Evolutionary conservation across 2,329 filamentous ascomycete genomes (phyloP).

Genomic region (Dothideomycetidae sp.): DNA sequence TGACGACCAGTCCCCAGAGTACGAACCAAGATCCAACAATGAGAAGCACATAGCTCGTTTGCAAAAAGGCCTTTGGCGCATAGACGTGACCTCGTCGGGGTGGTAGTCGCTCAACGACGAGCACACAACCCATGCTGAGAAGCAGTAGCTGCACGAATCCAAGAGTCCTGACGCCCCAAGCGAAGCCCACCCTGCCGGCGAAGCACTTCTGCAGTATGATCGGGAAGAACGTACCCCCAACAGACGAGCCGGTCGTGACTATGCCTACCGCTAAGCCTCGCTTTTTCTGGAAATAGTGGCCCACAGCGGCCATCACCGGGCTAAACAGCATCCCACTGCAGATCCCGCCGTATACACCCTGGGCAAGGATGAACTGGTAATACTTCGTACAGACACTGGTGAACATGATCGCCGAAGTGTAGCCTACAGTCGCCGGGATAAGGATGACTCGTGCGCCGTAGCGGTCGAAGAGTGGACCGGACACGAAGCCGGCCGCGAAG

Average conservation of each 20-base stretch:
- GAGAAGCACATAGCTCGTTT: slow-evolving; percentile 29
- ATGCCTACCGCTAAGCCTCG: slow-evolving; percentile 42
- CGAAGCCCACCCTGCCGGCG: slow-evolving; percentile 33
- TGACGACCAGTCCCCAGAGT: slow-evolving; percentile 20
- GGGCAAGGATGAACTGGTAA: slow-evolving; percentile 37
- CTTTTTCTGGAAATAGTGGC: slow-evolving; percentile 46
- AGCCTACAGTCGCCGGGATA: slow-evolving; percentile 26
- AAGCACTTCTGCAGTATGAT: slow-evolving; percentile 31
- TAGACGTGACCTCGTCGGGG: slow-evolving; percentile 10
- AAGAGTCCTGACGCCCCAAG: slow-evolving; percentile 35
- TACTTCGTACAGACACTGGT: slow-evolving; percentile 32
- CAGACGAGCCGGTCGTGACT: slow-evolving; percentile 38
- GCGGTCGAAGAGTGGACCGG: slow-evolving; percentile 36
- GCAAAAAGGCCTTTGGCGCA: slow-evolving; percentile 24
- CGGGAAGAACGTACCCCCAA: slow-evolving; percentile 37
- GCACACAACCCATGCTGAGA: slow-evolving; percentile 9
- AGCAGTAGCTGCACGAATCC: slow-evolving; percentile 26
- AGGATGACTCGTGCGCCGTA: slow-evolving; percentile 27
- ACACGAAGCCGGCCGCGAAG: slow-evolving; percentile 33
- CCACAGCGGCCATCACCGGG: slow-evolving; percentile 45
- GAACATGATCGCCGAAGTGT: slow-evolving; percentile 36
- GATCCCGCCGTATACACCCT: slow-evolving; percentile 34
- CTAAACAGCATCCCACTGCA: slow-evolving; percentile 48
- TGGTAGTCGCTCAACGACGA: slow-evolving; percentile 3
- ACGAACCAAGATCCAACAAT: slow-evolving; percentile 33